Evolutionary conservation across 2,329 filamentous ascomycete species (phyloP), one percentile per base, ranked within the genome.

Genomic region (Trichoderma afroharzianum): DNA sequence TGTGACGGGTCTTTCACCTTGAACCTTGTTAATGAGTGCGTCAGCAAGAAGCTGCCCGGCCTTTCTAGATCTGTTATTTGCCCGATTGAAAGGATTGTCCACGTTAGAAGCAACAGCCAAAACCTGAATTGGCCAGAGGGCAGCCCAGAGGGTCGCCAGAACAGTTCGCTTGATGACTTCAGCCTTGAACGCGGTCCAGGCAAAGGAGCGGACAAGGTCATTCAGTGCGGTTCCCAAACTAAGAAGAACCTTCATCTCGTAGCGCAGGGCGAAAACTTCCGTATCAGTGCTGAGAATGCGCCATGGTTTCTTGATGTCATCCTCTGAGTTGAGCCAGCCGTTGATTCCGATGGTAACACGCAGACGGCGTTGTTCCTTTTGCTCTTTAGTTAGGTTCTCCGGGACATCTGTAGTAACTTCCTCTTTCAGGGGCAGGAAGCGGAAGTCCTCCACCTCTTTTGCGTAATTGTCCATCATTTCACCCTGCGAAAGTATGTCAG

Each of bases 401-500:
- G 58, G 61, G 55, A 39, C 59, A 14, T 76, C 76, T 9, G 76
- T 69, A 6, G 83, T 83, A 79, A 79, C 82, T 69, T 85, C 77
- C 6, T 83, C 82, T 33, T 87, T 85, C 18, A 97, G 87, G 0
- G 94, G 94, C 1, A 97, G 85, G 78, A 98, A 97, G 24, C 84
- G 82, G 75, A 90, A 90, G 79, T 97, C 95, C 74, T 96, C 90
- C 1, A 97, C 93, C 77, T 97, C 93, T 71, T 90, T 90, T 3
- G 95, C 94, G 77, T 97, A 97, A 71, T 91, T 88, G 76, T 97
- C 93, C 86, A 97, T 93, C 87, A 95, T 94, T 75, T 92, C 88
- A 3, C 94, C 94, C 84, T 86, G 32, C 2, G 18, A 3, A 36
- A 61, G 6, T 2, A 53, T 15, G 26, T 69, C n/a, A 69, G 67